Base-by-base conservation (phyloP, 345 rosid genomes). In the Eucalyptus regnans region DNA sequence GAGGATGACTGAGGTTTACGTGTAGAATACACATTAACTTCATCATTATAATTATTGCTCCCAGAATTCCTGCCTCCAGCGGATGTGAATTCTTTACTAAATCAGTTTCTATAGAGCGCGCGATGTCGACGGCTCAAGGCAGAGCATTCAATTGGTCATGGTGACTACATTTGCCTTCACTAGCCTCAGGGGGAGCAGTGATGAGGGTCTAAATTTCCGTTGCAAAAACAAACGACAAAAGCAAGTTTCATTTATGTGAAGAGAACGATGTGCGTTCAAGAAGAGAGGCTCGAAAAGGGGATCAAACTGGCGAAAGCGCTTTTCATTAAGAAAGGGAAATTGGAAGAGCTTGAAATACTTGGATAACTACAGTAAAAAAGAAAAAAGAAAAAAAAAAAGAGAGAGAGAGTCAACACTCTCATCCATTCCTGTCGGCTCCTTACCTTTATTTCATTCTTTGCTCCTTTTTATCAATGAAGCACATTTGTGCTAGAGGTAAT, bases 341-440 rank as follows among this genome's bases (percentile, higher is more conserved):
- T n/a, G 20, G 76, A n/a, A 64, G 41, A n/a, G 76, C 37, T 33
- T 16, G 41, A 33, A n/a, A 64, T 64, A 7, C 76, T n/a, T n/a
- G 2, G 76, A 14, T 4, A 64, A 64, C 41, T 31, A 64, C 15
- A 5, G 76, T 64, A 64, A n/a, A 15, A n/a, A 14, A 13, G 5
- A 3, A 5, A 5, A 25, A 25, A 4, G 4, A 15, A n/a, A 12
- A 17, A 0, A 7, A 18, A 3, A 7, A 5, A 1, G 43, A 43
- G 44, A 43, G 43, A 62, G 31, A 1, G 41, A 1, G 76, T 14
- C 41, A 3, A 64, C 76, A 7, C 76, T 15, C 41, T 64, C 41
- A 31, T 64, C 3, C 76, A n/a, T n/a, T n/a, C 37, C 9, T n/a
- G 7, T 62, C 33, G 11, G 15, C 68, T 62, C 4, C 31, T 37